Evolutionary conservation across 345 rosid species (phyloP), one percentile per base, ranked within the genome.

Genomic region (Viola odorata): DNA sequence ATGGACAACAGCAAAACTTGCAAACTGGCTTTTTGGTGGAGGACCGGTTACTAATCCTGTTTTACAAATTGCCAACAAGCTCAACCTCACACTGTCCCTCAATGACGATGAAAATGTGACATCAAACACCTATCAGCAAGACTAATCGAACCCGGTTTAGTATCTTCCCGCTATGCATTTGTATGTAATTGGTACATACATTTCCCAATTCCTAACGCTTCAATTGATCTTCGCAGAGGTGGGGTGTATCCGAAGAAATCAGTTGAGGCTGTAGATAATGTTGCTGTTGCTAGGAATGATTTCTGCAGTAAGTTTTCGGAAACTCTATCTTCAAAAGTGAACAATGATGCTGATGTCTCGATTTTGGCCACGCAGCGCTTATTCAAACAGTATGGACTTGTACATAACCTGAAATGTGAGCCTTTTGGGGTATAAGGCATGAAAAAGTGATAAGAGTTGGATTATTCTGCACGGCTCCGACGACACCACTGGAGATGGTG

Each of bases 401-500:
- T 23, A 23, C 32, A 23, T 23, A 23, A 23, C 32, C 32, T 23
- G 32, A 23, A 23, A 0, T 23, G 32, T 23, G 32, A 23, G 32
- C 32, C 2, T 23, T 23, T 23, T 0, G 32, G 32, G 32, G 32
- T 23, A 23, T 23, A 23, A 23, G 32, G 32, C 32, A 23, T 23
- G 32, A 23, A 1, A 23, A 2, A 23, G 32, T 23, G 32, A 23
- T 23, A 23, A 7, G 17, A 39, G 2, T 5, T 41, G 48, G 12
- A 6, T 12, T 37, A 9, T 36, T 10, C 8, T 32, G 40, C 56
- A 73, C 77, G 37, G 69, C 52, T 13, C 72, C 81, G 0, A 61
- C 55, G 50, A 66, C 58, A 7, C 81, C 81, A 37, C 75, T 77
- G 7, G 81, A 77, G 44, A 66, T 66, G 77, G 77, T 69, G 37